phyloP scores from a whole-genome alignment of 495 filamentous ascomycete genomes.

The Mycothermus thermophilus region DNA sequence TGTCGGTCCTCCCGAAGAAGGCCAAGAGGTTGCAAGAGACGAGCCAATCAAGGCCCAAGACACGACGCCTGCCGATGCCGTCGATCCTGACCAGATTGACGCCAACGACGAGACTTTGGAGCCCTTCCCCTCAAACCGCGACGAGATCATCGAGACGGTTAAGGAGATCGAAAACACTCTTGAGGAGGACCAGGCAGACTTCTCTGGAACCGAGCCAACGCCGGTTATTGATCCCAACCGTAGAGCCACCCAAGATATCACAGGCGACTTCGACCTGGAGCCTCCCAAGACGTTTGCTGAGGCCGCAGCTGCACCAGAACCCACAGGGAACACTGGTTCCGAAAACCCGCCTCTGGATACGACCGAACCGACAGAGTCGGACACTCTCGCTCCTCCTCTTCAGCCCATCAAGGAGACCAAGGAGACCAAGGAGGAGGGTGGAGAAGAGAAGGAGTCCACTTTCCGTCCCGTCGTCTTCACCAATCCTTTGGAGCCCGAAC shows the following conservation, averaged over 20 bases:
- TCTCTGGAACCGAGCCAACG: constrained; percentile 24
- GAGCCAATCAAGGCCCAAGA: background rate
- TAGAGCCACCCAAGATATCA: constrained; percentile 15
- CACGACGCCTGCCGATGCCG: constrained; percentile 3
- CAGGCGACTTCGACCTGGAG: constrained; percentile 10
- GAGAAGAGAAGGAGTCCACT: constrained; percentile 1
- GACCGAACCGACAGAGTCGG: no score
- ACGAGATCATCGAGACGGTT: constrained; percentile 33
- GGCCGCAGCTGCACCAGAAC: no score
- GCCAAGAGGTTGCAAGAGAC: constrained; percentile 5
- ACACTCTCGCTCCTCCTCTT: constrained; percentile 14
- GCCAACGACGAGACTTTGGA: constrained; percentile 38
- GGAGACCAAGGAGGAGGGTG: constrained; percentile 8
- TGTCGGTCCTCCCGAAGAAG: constrained; percentile 16
- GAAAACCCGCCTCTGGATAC: no score
- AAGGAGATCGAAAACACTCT: constrained; percentile 31
- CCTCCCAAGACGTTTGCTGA: no score
- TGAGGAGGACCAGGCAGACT: constrained; percentile 27
- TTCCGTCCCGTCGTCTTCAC: constrained; percentile 9
- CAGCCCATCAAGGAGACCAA: constrained; percentile 19
- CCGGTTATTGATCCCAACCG: constrained; percentile 18
- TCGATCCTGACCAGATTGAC: constrained; percentile 20
- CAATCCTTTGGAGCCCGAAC: constrained; percentile 9
- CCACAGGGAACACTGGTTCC: no score
- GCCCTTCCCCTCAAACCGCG: constrained; percentile 35